These are phyloP conservation scores for Triticum aestivum DNA, from an alignment of 176 grass and related monocot species.

Conservation along the genomic window DNA sequence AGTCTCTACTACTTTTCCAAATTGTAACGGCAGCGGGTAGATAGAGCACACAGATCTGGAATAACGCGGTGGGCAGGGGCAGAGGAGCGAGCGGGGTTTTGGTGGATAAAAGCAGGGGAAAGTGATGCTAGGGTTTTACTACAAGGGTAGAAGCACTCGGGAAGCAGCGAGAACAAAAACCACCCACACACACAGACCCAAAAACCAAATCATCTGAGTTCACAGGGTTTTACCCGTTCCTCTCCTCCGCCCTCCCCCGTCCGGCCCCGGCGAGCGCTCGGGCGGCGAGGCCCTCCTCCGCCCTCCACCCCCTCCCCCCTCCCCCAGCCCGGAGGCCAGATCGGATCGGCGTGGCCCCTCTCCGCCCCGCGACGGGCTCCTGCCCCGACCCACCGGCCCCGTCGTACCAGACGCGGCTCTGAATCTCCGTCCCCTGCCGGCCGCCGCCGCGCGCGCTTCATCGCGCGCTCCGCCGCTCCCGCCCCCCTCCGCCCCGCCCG, in stretches of 20 bases:
- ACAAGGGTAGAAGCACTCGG: conserved; percentile 20
- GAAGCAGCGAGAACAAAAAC: conserved; percentile 12
- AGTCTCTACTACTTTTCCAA: neutral
- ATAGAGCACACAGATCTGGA: neutral
- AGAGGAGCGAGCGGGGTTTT: neutral
- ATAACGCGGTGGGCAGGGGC: neutral
- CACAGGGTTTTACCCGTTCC: conserved; percentile 17
- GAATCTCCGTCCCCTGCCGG: neutral
- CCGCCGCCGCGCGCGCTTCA: neutral
- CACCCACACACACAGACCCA: neutral
- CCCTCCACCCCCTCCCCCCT: neutral
- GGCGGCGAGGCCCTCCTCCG: neutral
- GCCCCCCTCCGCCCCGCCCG: neutral
- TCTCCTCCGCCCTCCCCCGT: neutral
- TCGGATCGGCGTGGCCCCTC: neutral
- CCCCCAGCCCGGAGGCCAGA: neutral
- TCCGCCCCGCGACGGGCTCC: neutral
- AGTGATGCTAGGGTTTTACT: conserved; percentile 16
- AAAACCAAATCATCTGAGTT: neutral
- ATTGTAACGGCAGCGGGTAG: neutral
- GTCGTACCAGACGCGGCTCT: neutral
- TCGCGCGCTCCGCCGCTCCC: neutral
- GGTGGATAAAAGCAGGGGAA: neutral
- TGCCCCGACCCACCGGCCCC: neutral
- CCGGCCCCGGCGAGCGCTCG: neutral